Evolutionary conservation across 768 basidiomycete species (phyloP), one percentile per base, ranked within the genome.

Genomic region (Fistulinella prunicolor): DNA sequence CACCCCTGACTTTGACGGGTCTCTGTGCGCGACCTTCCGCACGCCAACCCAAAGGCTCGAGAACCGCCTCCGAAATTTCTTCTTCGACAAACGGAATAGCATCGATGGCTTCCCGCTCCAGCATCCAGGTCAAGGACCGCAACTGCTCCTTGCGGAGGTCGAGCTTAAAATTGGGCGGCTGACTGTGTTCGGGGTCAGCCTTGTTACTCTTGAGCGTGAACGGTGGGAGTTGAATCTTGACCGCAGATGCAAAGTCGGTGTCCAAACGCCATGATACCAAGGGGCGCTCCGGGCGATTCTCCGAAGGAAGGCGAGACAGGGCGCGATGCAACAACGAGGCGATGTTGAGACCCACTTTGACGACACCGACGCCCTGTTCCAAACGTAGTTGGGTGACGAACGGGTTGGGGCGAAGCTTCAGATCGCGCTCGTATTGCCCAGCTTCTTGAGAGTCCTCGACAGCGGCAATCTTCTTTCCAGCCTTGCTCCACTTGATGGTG

Each of bases 41-140:
- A 56, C 92, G 78, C 94, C 94, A 97, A 7, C 91, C 89, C 12
- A 96, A 71, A 43, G 91, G 83, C 50, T 83, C 85, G 4, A 94
- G 73, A 38, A 89, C 79, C 4, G 92, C 90, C 66, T 97, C 94
- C 0, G 91, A 86, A 36, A 96, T 89, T 63, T 97, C 94, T 64
- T 97, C 93, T 65, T 97, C 94, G 23, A 93, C 64, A 63, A 95
- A 97, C 2, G 89, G 85, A 9, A 77, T 66, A 0, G 81, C 80
- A 28, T 80, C 71, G 1, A 57, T 47, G 2, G 78, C 71, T 66
- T 97, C 94, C 59, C 89, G 89, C 38, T 73, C 65, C 38, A 95
- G 68, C 94, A 96, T 96, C 94, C 94, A 97, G 43, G 81, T 81
- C 44, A 96, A 70, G 3, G 94, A 96, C 23, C 94, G 89, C 19